Evolutionary conservation across 176 grass and related monocot species (phyloP).

Genomic region (Luzula sylvatica): DNA sequence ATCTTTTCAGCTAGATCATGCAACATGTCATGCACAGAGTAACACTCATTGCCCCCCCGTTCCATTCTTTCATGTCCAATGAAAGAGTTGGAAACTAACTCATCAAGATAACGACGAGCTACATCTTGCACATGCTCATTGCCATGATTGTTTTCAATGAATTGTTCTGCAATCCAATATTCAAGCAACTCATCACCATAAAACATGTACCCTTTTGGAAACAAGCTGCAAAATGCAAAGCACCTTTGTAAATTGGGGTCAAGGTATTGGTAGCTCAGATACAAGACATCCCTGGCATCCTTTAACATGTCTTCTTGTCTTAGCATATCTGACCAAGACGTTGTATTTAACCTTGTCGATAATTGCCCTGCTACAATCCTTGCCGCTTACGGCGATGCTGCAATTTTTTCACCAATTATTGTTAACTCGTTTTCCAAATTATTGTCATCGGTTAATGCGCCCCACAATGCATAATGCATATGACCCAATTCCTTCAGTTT

Average conservation of each 20-base stretch:
- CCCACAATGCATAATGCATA: conserved; percentile 9
- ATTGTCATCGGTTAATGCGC: neutral
- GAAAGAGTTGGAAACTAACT: too few relatives aligned
- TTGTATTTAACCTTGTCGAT: neutral
- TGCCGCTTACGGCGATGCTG: conserved; percentile 14
- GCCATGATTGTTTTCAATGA: too few relatives aligned
- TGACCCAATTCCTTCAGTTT: too few relatives aligned
- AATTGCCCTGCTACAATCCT: neutral
- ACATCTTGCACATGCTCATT: conserved; percentile 21
- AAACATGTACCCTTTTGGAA: too few relatives aligned
- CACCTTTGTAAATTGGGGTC: too few relatives aligned
- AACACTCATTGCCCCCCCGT: neutral
- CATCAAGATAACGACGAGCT: conserved; percentile 1
- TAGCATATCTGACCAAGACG: neutral
- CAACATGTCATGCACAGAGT: too few relatives aligned
- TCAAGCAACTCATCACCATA: too few relatives aligned
- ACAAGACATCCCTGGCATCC: conserved; percentile 12
- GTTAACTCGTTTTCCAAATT: too few relatives aligned
- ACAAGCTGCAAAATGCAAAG: too few relatives aligned
- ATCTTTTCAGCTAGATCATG: neutral
- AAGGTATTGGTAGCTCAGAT: too few relatives aligned
- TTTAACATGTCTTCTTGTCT: neutral
- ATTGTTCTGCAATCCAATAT: too few relatives aligned
- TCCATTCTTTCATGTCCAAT: neutral
- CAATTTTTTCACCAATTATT: neutral